phyloP scores from a whole-genome alignment of 108 stramenopile species.

The Bacterosira constricta region DNA sequence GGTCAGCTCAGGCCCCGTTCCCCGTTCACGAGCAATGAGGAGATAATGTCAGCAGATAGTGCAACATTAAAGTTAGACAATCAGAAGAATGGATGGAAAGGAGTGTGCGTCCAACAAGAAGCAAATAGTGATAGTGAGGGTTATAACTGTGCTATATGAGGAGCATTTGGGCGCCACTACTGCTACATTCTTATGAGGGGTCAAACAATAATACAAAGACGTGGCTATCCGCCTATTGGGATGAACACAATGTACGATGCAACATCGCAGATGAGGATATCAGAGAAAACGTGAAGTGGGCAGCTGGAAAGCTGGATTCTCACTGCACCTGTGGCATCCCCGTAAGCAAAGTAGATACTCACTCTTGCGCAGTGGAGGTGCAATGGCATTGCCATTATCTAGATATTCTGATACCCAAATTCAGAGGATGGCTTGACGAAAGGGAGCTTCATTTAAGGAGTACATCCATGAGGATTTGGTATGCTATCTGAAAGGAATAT shows the following conservation, averaged over 20 bases:
- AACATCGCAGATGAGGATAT: background rate
- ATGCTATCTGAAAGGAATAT: no score
- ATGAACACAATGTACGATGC: background rate
- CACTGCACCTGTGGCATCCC: background rate
- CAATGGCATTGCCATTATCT: background rate
- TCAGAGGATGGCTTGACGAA: background rate
- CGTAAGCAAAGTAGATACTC: background rate
- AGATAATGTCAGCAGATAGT: background rate
- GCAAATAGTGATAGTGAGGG: background rate
- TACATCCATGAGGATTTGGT: no score
- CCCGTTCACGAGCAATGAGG: background rate
- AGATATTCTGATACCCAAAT: background rate
- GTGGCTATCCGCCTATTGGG: background rate
- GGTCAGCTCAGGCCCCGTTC: background rate
- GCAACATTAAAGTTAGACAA: background rate
- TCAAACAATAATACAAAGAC: background rate
- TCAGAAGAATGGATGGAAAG: background rate
- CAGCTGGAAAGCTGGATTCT: background rate
- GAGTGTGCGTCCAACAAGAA: background rate
- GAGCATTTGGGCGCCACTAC: background rate
- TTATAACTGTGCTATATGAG: background rate
- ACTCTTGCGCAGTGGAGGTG: slow-evolving; percentile 4
- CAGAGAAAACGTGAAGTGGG: background rate
- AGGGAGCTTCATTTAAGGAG: background rate
- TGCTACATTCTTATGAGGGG: background rate